phyloP scores from a whole-genome alignment of 805 yeast species.

The Saccharomycopsis sp. region DNA sequence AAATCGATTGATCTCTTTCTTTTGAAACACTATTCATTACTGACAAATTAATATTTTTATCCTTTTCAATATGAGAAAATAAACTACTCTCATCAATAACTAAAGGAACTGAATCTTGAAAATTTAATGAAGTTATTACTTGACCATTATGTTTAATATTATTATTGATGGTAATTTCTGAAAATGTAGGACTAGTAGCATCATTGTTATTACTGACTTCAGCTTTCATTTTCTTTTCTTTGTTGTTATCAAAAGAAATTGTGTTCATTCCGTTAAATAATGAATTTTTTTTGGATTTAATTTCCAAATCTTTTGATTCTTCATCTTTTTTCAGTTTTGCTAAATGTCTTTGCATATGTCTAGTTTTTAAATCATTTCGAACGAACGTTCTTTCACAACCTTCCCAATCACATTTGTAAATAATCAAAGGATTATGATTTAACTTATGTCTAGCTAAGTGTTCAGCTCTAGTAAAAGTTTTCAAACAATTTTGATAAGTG shows the following conservation, averaged over 20 bases:
- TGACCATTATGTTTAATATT: no score
- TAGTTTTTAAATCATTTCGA: conserved; percentile 40
- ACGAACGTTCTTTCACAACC: conserved; percentile 54
- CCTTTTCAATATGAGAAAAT: no score
- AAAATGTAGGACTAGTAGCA: no score
- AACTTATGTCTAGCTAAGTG: conserved; percentile 55
- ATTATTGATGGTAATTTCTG: no score
- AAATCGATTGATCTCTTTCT: no score
- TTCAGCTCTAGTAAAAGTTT: conserved; percentile 49
- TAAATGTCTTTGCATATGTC: conserved; percentile 38
- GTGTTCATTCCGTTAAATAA: conserved; percentile 16
- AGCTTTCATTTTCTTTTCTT: no score
- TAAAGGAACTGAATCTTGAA: no score
- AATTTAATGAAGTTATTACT: no score
- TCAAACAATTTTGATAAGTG: conserved; percentile 39
- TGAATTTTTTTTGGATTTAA: conserved; percentile 18
- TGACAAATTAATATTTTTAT: no score
- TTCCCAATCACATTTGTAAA: conserved; percentile 40
- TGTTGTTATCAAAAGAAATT: conserved; percentile 7
- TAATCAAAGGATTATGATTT: conserved; percentile 47
- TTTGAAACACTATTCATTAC: no score
- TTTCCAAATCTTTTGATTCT: conserved; percentile 16
- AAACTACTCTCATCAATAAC: no score
- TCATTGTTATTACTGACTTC: no score
- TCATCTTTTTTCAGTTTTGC: conserved; percentile 23